phyloP scores from a whole-genome alignment of 1,139 yeast genomes.

The Ogataea hybrid region DNA sequence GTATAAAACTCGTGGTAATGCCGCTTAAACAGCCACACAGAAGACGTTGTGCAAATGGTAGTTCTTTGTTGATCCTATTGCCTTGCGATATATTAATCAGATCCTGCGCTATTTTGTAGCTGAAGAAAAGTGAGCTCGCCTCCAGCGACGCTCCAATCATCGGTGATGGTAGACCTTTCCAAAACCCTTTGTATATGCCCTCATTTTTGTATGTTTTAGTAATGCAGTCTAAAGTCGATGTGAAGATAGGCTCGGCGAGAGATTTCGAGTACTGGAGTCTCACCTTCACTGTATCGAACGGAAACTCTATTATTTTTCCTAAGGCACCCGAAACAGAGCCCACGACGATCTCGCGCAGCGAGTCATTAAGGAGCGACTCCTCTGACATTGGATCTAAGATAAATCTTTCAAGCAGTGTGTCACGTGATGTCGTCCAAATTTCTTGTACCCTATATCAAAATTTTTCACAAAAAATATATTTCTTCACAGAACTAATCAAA shows the following conservation, averaged over 20 bases:
- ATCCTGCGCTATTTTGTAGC: constrained; percentile 51
- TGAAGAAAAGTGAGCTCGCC: constrained; percentile 68
- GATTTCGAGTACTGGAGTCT: constrained; percentile 72
- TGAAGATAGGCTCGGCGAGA: constrained; percentile 40
- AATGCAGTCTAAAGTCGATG: constrained; percentile 62
- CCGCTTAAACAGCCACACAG: constrained; percentile 83
- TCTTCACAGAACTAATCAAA: constrained; percentile 18
- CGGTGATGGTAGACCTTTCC: constrained; percentile 75
- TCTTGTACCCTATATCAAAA: constrained; percentile 7
- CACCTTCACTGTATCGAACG: constrained; percentile 91
- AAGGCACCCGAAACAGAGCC: constrained; percentile 72
- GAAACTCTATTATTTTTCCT: constrained; percentile 85
- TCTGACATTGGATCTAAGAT: constrained; percentile 1
- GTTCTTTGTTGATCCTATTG: constrained; percentile 13
- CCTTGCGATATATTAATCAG: constrained; percentile 26
- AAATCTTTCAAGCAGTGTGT: background rate
- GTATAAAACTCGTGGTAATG: constrained; percentile 72
- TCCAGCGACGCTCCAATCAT: constrained; percentile 86
- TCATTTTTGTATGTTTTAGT: constrained; percentile 57
- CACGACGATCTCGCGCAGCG: constrained; percentile 28
- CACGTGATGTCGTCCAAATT: constrained; percentile 11
- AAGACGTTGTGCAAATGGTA: constrained; percentile 32
- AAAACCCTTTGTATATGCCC: constrained; percentile 60
- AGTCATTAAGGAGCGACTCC: constrained; percentile 21
- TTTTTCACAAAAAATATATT: constrained; percentile 7